Evolutionary conservation across 257 asterid species (phyloP), one percentile per base, ranked within the genome.

Genomic region (Nicotiana sylvestris): DNA sequence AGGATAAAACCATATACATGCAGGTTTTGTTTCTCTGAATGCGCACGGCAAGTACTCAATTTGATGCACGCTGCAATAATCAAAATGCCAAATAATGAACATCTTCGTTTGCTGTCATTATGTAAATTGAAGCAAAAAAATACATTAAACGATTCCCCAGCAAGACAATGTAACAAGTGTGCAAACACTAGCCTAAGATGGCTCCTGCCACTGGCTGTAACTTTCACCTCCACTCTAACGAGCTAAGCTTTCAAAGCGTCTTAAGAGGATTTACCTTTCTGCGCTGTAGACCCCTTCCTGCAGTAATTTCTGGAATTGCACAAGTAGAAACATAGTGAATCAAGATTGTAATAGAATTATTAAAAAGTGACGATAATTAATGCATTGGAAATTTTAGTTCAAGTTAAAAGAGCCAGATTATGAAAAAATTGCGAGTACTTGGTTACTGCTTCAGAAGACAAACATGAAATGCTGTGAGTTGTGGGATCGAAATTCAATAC

Each of bases 301-400:
- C 99, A 96, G 87, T 93, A 96, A 90, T 93, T 92, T 80, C 99
- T 96, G 99, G 77, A 85, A 82, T 83, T 53, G 85, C 66, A 78
- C 77, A 76, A 57, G 77, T 53, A 77, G 78, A 83, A 82, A 64
- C 43, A 46, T 62, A 43, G 43, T 79, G n/a, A 79, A 61, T 79
- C 18, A 62, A 25, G 80, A 51, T 51, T 49, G 46, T 76, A 51
- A 51, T 27, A 27, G 64, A 49, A 25, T 76, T 74, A 6, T 51
- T 51, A 76, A 39, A 51, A 49, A 4, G 64, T 27, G 80, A 76
- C 2, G 16, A 4, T 51, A 76, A 68, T 58, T 35, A 76, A 68
- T 64, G 70, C 64, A 81, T 81, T 53, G 57, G 80, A 51, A 76
- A 15, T 15, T 46, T 49, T 15, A 3, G 80, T 74, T 74, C 62